Conservation (phyloP, 2,329 filamentous ascomycete genomes). For the Monosporascus sp. region DNA sequence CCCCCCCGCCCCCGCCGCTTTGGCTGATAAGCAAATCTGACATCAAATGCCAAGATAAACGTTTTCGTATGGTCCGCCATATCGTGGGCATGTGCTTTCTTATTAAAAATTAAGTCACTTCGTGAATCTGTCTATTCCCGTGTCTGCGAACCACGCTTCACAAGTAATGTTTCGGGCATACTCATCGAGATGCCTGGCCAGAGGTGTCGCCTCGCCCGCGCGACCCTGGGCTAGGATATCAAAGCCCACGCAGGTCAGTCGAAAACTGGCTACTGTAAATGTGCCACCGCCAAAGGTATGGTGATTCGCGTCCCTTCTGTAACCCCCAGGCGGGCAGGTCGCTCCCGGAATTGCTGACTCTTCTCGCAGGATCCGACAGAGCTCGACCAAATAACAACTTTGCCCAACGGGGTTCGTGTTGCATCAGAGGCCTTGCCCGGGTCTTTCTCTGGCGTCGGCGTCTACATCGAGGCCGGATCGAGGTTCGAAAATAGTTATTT, state of each 20-base stretch:
- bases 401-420: constrained; percentile 89
- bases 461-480: constrained; percentile 93
- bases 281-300: neutral
- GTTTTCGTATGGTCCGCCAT: neutral
- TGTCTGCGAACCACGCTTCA: neutral
- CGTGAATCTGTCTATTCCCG: neutral
- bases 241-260: neutral
- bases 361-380: constrained; percentile 71
- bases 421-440: constrained; percentile 92
- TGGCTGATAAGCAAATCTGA: neutral
- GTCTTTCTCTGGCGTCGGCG: constrained; percentile 89
- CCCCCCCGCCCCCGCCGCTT: too few relatives aligned
- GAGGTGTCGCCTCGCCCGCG: neutral
- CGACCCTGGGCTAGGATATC: neutral
- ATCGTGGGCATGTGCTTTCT: neutral
- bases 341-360: constrained; percentile 2
- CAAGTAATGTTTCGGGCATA: neutral
- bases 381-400: constrained; percentile 79
- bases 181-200: neutral
- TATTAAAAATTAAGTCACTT: neutral
- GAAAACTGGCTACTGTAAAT: neutral
- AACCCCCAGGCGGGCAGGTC: neutral
- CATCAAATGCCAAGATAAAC: neutral
- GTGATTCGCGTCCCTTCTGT: neutral
- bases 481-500: constrained; percentile 84